phyloP scores from a whole-genome alignment of 1,284 basidiomycete genomes.

The Malassezia dermatis region DNA sequence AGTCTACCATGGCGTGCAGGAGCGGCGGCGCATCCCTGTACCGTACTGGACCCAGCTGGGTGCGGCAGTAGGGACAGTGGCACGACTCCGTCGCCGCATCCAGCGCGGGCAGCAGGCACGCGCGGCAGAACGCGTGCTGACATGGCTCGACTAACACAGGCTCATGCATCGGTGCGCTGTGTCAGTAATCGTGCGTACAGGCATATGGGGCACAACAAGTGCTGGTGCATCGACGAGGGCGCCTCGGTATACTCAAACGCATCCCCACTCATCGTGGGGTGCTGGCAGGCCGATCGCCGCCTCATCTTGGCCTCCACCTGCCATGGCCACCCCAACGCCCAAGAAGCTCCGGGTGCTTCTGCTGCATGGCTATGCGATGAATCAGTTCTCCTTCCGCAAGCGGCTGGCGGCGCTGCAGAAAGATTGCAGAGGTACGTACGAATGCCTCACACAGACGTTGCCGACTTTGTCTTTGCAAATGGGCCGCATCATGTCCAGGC shows the following conservation, averaged over 20 bases:
- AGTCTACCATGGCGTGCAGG: background rate
- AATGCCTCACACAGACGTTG: slow-evolving; percentile 23
- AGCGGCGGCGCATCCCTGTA: background rate
- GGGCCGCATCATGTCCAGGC: slow-evolving; percentile 37
- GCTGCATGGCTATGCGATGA: slow-evolving; percentile 44
- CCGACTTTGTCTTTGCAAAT: slow-evolving; percentile 41
- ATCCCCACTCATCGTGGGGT: background rate
- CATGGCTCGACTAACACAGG: background rate
- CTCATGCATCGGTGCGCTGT: background rate
- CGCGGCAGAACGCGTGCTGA: slow-evolving; percentile 1
- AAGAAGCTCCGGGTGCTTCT: slow-evolving; percentile 34
- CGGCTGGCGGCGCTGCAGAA: slow-evolving; percentile 38
- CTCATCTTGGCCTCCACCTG: background rate
- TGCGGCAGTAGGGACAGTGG: slow-evolving; percentile 1
- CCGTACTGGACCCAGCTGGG: background rate
- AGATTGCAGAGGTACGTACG: slow-evolving; percentile 24
- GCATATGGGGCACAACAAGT: slow-evolving; percentile 1
- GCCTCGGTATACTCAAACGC: background rate
- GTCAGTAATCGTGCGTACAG: background rate
- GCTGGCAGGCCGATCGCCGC: background rate
- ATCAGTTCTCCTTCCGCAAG: slow-evolving; percentile 31
- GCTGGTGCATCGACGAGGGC: background rate
- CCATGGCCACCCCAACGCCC: background rate
- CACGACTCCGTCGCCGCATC: background rate
- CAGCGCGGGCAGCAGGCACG: background rate